Percentiles rank a stretch among this genome's conserved stretches.
Conservation (phyloP, 306 rosid species). For the Lithocarpus polystachyus region DNA sequence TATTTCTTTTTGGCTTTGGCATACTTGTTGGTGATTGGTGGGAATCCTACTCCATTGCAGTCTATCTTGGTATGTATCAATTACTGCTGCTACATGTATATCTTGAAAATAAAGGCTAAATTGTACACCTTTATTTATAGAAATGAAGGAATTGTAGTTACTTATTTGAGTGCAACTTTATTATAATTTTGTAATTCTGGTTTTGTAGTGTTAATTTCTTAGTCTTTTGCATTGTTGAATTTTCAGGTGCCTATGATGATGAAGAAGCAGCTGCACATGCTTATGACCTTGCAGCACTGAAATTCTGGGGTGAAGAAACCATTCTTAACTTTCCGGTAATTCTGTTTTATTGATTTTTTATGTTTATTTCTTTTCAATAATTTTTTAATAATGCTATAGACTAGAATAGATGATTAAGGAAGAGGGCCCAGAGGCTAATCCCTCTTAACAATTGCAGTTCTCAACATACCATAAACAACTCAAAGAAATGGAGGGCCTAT, state of each 20-base stretch:
- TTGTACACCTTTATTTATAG: no score
- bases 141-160: no score
- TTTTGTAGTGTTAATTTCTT: neutral
- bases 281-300: slow-evolving; percentile 97
- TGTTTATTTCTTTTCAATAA: neutral
- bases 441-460: slow-evolving; percentile 26
- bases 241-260: slow-evolving; percentile 83
- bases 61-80: slow-evolving; percentile 61
- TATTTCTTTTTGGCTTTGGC: neutral
- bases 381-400: neutral
- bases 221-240: neutral
- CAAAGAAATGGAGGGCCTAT: slow-evolving; percentile 73
- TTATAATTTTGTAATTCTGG: no score
- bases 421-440: neutral
- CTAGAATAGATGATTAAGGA: neutral
- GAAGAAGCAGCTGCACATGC: slow-evolving; percentile 98
- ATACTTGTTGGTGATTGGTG: neutral
- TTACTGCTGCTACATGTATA: neutral
- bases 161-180: no score
- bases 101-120: no score
- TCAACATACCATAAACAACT: slow-evolving; percentile 60
- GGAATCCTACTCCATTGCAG: slow-evolving; percentile 30
- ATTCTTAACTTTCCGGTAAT: slow-evolving; percentile 81
- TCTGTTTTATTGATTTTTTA: neutral
- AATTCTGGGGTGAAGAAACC: slow-evolving; percentile 89